Percentiles rank a stretch among this genome's conserved stretches.
Evolutionary conservation across 495 filamentous ascomycete species (phyloP).

Genomic region (Penicillium canescens): DNA sequence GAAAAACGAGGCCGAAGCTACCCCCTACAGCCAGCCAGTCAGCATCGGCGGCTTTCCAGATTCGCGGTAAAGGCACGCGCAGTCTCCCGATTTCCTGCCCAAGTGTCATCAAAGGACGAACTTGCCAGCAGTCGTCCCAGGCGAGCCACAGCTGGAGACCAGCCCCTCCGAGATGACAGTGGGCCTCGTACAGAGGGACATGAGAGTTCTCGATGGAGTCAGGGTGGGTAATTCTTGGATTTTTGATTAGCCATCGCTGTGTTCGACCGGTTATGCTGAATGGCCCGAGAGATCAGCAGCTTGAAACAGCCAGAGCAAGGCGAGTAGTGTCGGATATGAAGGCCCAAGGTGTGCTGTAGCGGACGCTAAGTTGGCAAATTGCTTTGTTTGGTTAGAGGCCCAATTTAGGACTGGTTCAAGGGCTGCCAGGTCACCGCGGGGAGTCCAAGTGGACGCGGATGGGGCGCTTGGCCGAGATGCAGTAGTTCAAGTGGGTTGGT

Average conservation of each 20-base stretch:
- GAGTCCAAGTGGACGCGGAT: constrained; percentile 16
- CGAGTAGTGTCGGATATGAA: no score
- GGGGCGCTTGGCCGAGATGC: constrained; percentile 3
- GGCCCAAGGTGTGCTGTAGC: no score
- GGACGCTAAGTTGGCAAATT: no score
- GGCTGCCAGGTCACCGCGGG: constrained; percentile 43
- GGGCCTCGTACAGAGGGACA: no score
- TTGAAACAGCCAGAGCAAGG: no score
- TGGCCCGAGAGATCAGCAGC: no score
- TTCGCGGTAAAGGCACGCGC: no score
- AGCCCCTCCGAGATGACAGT: neutral
- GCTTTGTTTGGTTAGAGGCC: no score
- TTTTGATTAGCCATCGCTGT: no score
- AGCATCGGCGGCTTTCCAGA: constrained; percentile 7
- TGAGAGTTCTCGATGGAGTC: no score
- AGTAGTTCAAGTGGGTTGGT: neutral
- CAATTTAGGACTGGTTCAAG: constrained; percentile 2
- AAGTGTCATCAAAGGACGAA: neutral
- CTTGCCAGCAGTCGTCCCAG: neutral
- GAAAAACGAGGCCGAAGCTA: constrained; percentile 7
- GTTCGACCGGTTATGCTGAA: no score
- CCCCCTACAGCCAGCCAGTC: constrained; percentile 17
- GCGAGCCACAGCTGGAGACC: neutral
- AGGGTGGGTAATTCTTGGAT: no score
- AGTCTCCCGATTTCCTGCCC: constrained; percentile 17